A percentile compares a stretch with the other conserved stretches of the same genome.
Conservation (phyloP, 129 eudicot species). For the Tagetes erecta region DNA sequence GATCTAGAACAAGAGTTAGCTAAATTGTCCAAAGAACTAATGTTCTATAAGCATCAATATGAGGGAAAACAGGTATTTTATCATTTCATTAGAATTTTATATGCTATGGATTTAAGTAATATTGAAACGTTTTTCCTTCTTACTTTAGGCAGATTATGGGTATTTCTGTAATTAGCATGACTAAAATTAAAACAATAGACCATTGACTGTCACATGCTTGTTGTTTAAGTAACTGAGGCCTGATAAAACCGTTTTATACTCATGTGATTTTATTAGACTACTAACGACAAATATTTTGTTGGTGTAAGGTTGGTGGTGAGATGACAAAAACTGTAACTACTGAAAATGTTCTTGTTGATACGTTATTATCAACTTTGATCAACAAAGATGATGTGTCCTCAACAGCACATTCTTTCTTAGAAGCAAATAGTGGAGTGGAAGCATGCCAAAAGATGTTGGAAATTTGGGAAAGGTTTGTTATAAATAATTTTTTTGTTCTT, state of each 20-base stretch:
- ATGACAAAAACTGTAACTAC: slow-evolving; percentile 27
- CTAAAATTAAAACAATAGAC: background rate
- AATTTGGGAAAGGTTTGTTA: slow-evolving; percentile 55
- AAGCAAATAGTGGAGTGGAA: slow-evolving; percentile 57
- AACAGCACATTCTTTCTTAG: slow-evolving; percentile 60
- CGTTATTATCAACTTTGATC: slow-evolving; percentile 53
- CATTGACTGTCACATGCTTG: background rate
- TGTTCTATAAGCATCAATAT: slow-evolving; percentile 42
- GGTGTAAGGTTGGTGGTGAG: slow-evolving; percentile 42
- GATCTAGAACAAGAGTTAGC: slow-evolving; percentile 66
- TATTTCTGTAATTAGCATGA: background rate
- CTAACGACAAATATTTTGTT: slow-evolving; percentile 5
- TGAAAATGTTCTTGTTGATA: slow-evolving; percentile 54
- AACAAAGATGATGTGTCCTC: slow-evolving; percentile 52
- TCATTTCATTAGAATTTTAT: background rate
- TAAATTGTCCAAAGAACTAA: slow-evolving; percentile 54
- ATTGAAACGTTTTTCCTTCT: background rate
- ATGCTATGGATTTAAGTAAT: background rate
- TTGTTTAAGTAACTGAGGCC: background rate
- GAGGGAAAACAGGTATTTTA: slow-evolving; percentile 46
- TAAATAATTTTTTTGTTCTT: background rate
- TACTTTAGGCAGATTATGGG: background rate
- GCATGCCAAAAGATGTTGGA: slow-evolving; percentile 59
- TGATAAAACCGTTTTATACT: background rate
- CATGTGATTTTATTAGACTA: background rate